Evolutionary conservation across 352 stramenopile genomes (phyloP).

Genomic region (Pythium dissotocum): DNA sequence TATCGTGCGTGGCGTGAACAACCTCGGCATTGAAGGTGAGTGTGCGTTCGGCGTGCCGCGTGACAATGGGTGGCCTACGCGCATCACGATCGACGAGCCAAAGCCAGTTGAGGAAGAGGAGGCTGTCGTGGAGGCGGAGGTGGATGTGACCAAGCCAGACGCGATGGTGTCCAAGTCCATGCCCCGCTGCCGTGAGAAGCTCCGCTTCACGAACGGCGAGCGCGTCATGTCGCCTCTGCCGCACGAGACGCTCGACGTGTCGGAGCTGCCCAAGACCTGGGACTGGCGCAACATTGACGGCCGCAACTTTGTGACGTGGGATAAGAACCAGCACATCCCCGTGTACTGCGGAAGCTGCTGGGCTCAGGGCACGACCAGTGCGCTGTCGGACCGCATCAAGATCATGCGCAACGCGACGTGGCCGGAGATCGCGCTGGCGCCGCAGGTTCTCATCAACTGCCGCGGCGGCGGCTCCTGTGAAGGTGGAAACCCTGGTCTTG

Average conservation of each 20-base stretch:
- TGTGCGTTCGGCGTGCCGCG: slow-evolving; percentile 92
- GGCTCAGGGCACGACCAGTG: slow-evolving; percentile 88
- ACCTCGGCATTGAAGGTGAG: slow-evolving; percentile 92
- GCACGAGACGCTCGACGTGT: slow-evolving; percentile 72
- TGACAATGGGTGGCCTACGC: slow-evolving; percentile 75
- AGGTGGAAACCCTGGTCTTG: slow-evolving; percentile 75
- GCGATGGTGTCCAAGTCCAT: slow-evolving; percentile 20
- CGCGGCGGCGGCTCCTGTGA: slow-evolving; percentile 76
- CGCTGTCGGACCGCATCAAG: slow-evolving; percentile 90
- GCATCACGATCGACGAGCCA: slow-evolving; percentile 32
- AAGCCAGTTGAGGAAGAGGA: slow-evolving; percentile 13
- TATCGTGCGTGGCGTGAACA: slow-evolving; percentile 90
- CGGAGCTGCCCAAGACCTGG: slow-evolving; percentile 91
- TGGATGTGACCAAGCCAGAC: slow-evolving; percentile 22
- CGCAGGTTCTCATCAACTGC: slow-evolving; percentile 87
- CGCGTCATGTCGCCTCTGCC: slow-evolving; percentile 69
- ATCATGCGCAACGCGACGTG: slow-evolving; percentile 86
- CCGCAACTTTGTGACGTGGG: slow-evolving; percentile 95
- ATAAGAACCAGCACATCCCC: slow-evolving; percentile 99
- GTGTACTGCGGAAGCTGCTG: slow-evolving; percentile 93
- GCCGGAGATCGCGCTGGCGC: slow-evolving; percentile 80
- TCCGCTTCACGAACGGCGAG: slow-evolving; percentile 68
- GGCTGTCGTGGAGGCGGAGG: slow-evolving; percentile 16
- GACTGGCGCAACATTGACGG: slow-evolving; percentile 95
- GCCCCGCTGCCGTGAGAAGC: slow-evolving; percentile 59